Evolutionary conservation across 2,329 filamentous ascomycete genomes (phyloP), one percentile per base, ranked within the genome.

Genomic region (Nannizziopsis barbatae): DNA sequence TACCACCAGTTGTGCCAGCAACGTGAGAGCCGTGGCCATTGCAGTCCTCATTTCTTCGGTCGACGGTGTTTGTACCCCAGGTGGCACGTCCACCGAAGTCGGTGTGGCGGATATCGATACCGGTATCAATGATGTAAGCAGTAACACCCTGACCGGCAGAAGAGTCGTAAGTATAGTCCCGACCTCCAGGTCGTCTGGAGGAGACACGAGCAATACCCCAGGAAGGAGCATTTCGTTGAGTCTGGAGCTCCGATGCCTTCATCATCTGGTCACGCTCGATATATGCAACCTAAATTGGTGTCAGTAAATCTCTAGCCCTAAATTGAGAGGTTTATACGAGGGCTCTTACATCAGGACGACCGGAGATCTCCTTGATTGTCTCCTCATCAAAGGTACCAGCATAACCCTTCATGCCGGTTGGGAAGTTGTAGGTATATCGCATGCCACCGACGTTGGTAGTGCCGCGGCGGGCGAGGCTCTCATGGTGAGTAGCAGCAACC

Each of bases 1-100:
- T 58, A n/a, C 60, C 60, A 17, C 51, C 65, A 27, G 64, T 61
- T 37, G 62, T 69, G 32, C 63, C 65, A 7, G 66, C 58, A 49
- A 63, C 60, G 53, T 69, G 66, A 12, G 66, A 68, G 15, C 66
- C 66, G 47, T 69, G 66, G 32, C 65, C 64, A 45, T 62, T 59
- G 18, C 56, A 56, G 36, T 59, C 54, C 11, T 49, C 32, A 40
- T 56, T 49, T 5, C 36, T 14, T 14, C 50, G 45, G 22, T 52
- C 50, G 35, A 58, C 61, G 22, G 59, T 58, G 52, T 66, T 68
- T 51, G 58, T 61, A 18, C 63, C 66, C 47, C 59, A 57, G 22
- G 43, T 56, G 17, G 65, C 66, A 49, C 66, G 63, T 35, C 63
- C 65, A 2, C 53, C 61, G 37, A 69, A 68, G 37, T 67, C 63